Evolutionary conservation across 345 rosid species (phyloP).

Genomic region (sweet orange (Citrus sinensis)): DNA sequence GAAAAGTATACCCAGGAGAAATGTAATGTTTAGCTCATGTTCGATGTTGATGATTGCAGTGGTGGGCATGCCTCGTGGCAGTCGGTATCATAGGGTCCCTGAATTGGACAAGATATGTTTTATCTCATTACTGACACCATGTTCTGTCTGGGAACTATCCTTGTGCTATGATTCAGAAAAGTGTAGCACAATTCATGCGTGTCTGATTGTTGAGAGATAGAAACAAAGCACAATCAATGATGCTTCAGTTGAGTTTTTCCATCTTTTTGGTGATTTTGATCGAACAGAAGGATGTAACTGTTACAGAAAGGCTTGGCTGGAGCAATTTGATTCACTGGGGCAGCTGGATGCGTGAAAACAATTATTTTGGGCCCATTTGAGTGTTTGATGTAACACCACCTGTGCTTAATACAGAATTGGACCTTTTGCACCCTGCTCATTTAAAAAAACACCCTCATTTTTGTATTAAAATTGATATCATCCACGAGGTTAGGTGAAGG

Average conservation of each 20-base stretch:
- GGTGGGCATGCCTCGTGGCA: constrained; percentile 4
- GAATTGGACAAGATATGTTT: background rate
- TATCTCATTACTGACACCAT: background rate
- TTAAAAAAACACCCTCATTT: no score
- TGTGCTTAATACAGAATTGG: no score
- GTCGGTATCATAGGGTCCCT: background rate
- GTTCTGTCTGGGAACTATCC: background rate
- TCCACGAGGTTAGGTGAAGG: no score
- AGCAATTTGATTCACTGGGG: no score
- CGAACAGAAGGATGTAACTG: background rate
- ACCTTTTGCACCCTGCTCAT: no score
- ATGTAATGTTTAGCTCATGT: background rate
- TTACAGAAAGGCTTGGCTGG: background rate
- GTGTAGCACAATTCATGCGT: background rate
- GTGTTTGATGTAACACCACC: no score
- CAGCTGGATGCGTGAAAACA: background rate
- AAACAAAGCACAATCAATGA: background rate
- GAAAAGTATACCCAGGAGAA: background rate
- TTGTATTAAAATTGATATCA: no score
- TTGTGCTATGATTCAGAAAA: background rate
- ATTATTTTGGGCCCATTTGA: no score
- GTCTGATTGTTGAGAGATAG: background rate
- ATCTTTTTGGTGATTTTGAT: background rate
- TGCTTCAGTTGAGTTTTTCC: background rate
- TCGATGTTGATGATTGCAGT: background rate